Evolutionary conservation across 2,329 filamentous ascomycete species (phyloP).

Genomic region (Zasmidium angulare): DNA sequence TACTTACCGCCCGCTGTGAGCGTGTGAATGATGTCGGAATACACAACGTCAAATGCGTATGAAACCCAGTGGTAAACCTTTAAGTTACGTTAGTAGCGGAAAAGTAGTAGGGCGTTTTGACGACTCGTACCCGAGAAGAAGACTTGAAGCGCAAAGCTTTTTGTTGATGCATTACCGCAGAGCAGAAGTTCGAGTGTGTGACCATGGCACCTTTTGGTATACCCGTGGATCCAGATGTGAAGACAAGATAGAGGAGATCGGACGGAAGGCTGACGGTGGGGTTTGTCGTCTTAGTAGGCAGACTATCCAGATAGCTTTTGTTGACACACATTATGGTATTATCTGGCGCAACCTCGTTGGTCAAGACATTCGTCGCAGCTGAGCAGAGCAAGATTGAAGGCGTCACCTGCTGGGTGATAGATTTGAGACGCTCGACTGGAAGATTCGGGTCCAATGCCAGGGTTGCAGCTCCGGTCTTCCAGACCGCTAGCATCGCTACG

Average conservation of each 20-base stretch:
- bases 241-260: background rate
- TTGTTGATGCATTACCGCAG: background rate
- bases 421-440: background rate
- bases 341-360: background rate
- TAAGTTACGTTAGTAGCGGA: background rate
- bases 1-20: slow-evolving; percentile 1
- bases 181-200: slow-evolving; percentile 8
- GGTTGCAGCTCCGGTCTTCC: slow-evolving; percentile 6
- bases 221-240: slow-evolving; percentile 3
- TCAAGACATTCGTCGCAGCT: background rate
- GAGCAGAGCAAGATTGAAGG: background rate
- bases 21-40: slow-evolving; percentile 2
- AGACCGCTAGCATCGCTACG: background rate
- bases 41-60: background rate
- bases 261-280: background rate
- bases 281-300: background rate
- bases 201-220: slow-evolving; percentile 14
- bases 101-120: too few relatives aligned
- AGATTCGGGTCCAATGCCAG: background rate
- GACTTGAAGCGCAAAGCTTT: background rate
- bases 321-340: background rate
- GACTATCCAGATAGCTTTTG: background rate
- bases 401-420: background rate
- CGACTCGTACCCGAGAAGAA: background rate
- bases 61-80: background rate